Evolutionary conservation across 2,329 filamentous ascomycete species (phyloP).

Genomic region (Xylaria hypoxylon): DNA sequence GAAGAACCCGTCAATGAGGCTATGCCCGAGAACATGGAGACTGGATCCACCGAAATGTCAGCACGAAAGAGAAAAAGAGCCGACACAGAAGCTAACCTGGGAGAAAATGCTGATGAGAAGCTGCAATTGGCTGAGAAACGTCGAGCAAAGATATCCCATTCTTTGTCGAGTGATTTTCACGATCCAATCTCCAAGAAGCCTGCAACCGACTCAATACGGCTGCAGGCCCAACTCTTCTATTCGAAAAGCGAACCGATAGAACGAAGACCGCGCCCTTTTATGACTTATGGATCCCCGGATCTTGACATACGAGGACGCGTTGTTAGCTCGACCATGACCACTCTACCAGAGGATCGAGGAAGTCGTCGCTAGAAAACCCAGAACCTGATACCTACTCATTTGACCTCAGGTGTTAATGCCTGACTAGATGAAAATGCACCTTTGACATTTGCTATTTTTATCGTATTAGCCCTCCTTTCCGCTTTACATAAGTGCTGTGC

Average conservation of each 20-base stretch:
- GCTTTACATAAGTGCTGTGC: neutral
- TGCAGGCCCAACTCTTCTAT: constrained; percentile 11
- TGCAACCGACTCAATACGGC: constrained; percentile 12
- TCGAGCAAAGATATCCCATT: constrained; percentile 36
- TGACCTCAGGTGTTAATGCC: neutral
- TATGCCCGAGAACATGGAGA: neutral
- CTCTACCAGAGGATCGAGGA: neutral
- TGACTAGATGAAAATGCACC: neutral
- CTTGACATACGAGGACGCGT: neutral
- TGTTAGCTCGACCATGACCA: neutral
- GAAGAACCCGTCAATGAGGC: constrained; percentile 5
- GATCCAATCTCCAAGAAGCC: constrained; percentile 8
- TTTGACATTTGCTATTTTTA: constrained; percentile 5
- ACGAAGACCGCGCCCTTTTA: constrained; percentile 30
- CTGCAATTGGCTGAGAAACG: neutral
- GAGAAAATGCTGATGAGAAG: constrained; percentile 30
- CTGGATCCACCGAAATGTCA: neutral
- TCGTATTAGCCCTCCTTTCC: neutral
- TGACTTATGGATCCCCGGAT: constrained; percentile 39
- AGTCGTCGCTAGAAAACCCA: neutral
- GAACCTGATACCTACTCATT: neutral
- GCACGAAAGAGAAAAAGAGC: constrained; percentile 26
- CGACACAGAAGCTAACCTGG: constrained; percentile 15
- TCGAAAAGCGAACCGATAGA: constrained; percentile 35
- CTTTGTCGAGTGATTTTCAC: constrained; percentile 40